Base-by-base conservation (phyloP, 148 eudicot species). In the Nyssa sinensis region DNA sequence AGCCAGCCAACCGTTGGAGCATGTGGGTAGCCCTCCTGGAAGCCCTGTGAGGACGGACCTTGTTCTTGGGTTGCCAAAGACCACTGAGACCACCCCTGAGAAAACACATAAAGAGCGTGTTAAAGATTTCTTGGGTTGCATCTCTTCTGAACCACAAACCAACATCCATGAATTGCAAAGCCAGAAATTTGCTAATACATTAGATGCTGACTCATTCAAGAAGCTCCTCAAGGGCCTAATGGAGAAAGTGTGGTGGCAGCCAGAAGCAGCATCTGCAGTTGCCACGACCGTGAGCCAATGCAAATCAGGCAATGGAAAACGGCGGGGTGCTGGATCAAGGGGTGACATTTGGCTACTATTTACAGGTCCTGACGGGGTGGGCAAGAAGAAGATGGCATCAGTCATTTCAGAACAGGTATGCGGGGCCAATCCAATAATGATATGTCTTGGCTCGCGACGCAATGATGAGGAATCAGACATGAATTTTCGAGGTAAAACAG, bases 211-310 rank as follows among this genome's bases (percentile, higher is more conserved):
- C 77, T 82, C 86, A 1, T 95, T 78, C 81, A 95, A 95, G 84
- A 86, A 78, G 80, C 88, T 95, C 37, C 88, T 95, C 39, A 95
- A 93, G 84, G 93, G 91, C 47, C 83, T 95, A 30, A 83, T 81
- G 73, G 96, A 88, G 75, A 95, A 84, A 73, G 98, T 91, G 7
- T 90, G 93, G 88, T 95, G 99, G 99, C 99, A 95, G 78, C 83
- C 80, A 16, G 97, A 93, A 60, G 99, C 99, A 5, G 97, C 98
- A 37, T 83, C 94, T 28, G 81, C 81, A 9, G 84, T 93, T 33
- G 97, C 99, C 23, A 78, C 94, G 0, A 72, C 97, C 1, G 78
- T 93, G 35, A 87, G 93, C 1, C 80, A 78, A 37, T 93, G 93
- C 83, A 88, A 83, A 77, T 75, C 78, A 7, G 94, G 97, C 19